Evolutionary conservation across 768 basidiomycete genomes (phyloP), one percentile per base, ranked within the genome.

Genomic region (Leccinellum luteum): DNA sequence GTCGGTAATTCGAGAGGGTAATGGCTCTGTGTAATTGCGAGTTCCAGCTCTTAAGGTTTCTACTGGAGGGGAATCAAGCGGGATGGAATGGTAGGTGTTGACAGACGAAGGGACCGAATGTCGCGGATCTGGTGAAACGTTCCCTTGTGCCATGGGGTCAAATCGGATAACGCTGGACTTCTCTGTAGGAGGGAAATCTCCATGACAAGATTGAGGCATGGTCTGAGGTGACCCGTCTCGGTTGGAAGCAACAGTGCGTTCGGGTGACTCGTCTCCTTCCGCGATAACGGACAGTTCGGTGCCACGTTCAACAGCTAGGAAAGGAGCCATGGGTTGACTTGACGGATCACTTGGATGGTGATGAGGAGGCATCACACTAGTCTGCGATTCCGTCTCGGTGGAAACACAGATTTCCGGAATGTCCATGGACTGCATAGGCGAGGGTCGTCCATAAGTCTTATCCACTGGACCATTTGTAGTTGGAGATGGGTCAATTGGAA

Each of bases 281-380:
- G 80, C 83, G 54, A 90, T 89, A 54, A 87, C 78, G 28, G 88
- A 90, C 34, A 91, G 70, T 51, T 85, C 81, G 44, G 77, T 79
- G 35, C 57, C 59, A 15, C 43, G 61, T n/a, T 65, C 62, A 28
- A 52, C 69, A 74, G 32, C 75, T 70, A 31, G 25, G 28, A 59
- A 53, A 25, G 55, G 54, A 4, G 27, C 28, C 32, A 49, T 58
- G 13, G 53, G 47, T 56, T 57, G 54, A 31, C 19, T 52, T 17
- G 43, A 21, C 21, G 15, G 12, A 43, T 51, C 51, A 27, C 34
- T 28, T 3, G 54, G 32, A 49, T 34, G 15, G 15, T 53, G 51
- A 30, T 48, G 66, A 30, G 48, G 31, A 47, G 53, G 28, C 12
- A 45, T 49, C 9, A 3, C 9, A 17, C 41, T 35, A 25, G 48